phyloP scores from a whole-genome alignment of 306 rosid species.

The cucumber (Cucumis sativus) region DNA sequence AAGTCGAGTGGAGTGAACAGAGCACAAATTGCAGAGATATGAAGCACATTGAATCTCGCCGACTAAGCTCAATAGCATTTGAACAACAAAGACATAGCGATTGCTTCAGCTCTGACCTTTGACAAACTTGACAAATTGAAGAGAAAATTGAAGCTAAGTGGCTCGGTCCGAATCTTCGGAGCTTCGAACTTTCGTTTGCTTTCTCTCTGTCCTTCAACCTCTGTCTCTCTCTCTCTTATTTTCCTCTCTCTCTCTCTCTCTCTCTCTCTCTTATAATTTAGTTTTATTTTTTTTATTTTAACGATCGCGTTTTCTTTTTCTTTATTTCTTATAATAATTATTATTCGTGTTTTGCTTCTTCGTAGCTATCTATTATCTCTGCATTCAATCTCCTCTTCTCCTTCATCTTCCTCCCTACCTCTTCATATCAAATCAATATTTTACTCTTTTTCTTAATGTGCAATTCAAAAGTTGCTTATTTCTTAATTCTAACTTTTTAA shows the following conservation, averaged over 20 bases:
- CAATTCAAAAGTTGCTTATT: background rate
- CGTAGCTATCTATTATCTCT: slow-evolving; percentile 1
- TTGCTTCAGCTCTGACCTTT: slow-evolving; percentile 56
- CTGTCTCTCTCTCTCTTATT: background rate
- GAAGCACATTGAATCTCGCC: slow-evolving; percentile 41
- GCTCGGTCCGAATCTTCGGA: slow-evolving; percentile 44
- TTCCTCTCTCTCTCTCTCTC: background rate
- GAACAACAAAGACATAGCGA: slow-evolving; percentile 1
- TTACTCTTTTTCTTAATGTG: background rate
- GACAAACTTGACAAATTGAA: slow-evolving; percentile 39
- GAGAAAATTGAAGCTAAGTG: slow-evolving; percentile 55
- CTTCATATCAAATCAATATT: background rate
- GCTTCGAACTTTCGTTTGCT: slow-evolving; percentile 20
- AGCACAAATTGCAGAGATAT: slow-evolving; percentile 17
- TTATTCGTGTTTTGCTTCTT: background rate
- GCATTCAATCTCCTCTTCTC: background rate
- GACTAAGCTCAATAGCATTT: slow-evolving; percentile 4
- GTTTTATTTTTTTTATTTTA: background rate
- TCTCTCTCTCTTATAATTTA: background rate
- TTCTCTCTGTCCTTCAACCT: background rate
- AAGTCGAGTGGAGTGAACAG: slow-evolving; percentile 20
- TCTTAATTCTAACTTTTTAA: background rate
- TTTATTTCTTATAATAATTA: background rate
- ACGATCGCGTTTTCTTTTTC: too few relatives aligned
- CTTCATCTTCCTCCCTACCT: background rate